These are phyloP conservation scores for Shiraia sp. DNA, from an alignment of 2,329 filamentous ascomycete genomes.

Conservation along the genomic window DNA sequence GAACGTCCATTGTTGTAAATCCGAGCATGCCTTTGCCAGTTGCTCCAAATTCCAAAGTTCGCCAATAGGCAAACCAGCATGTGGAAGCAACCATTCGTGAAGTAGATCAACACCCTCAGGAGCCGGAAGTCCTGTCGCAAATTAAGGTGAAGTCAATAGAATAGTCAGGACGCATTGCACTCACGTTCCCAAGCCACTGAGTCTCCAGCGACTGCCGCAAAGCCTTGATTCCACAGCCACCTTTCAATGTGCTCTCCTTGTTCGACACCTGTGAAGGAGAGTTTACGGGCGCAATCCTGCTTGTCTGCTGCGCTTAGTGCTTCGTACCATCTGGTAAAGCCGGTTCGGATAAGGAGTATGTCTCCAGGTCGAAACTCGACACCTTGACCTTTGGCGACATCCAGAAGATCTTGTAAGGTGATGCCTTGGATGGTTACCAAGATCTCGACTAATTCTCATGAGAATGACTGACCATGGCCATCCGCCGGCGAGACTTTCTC, in stretches of 20 bases:
- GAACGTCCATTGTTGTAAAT: conserved; percentile 45
- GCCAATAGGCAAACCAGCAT: conserved; percentile 51
- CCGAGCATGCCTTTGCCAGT: conserved; percentile 43
- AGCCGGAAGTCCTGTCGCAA: no score
- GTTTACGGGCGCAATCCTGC: conserved; percentile 19
- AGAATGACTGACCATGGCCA: no score
- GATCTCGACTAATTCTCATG: no score
- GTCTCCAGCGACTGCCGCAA: conserved; percentile 42
- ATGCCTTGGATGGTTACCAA: no score
- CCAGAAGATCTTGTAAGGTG: no score
- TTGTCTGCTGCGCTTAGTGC: conserved; percentile 14
- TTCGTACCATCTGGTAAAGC: conserved; percentile 18
- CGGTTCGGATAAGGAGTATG: conserved; percentile 26
- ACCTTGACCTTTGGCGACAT: conserved; percentile 19
- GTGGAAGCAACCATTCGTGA: no score
- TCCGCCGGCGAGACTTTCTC: no score
- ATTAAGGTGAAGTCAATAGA: no score
- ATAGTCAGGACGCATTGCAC: conserved; percentile 25
- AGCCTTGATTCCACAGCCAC: conserved; percentile 32
- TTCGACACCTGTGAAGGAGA: conserved; percentile 24
- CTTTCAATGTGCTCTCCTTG: conserved; percentile 14
- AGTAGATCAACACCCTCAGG: no score
- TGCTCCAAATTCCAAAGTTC: conserved; percentile 52
- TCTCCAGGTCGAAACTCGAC: conserved; percentile 25
- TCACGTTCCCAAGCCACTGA: conserved; percentile 40